phyloP scores from a whole-genome alignment of 2,329 filamentous ascomycete species.

The Kalaharituber pfeilii region DNA sequence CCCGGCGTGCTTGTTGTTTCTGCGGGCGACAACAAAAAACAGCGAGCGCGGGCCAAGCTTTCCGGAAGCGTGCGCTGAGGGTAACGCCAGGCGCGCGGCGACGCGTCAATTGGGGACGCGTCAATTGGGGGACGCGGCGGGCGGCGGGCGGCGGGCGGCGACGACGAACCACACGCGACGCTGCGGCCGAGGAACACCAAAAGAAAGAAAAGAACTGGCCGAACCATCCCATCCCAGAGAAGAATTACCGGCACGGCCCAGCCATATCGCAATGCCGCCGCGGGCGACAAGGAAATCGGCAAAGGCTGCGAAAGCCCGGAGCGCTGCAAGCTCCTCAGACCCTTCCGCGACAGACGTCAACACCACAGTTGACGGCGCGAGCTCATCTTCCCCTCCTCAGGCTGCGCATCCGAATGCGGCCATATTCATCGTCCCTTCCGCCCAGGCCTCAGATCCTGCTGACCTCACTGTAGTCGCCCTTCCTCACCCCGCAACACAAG shows the following conservation, averaged over 20 bases:
- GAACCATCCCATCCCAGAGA: too few species aligned
- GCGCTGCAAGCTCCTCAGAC: neutral
- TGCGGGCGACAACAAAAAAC: neutral
- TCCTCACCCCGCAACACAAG: slow-evolving; percentile 40
- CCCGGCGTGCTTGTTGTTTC: too few species aligned
- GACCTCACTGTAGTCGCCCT: slow-evolving; percentile 43
- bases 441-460: slow-evolving; percentile 25
- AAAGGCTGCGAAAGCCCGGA: neutral
- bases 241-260: too few species aligned
- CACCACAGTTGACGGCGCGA: neutral
- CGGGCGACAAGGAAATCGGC: neutral
- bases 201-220: too few species aligned
- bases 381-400: neutral
- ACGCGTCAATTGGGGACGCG: too few species aligned
- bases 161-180: too few species aligned
- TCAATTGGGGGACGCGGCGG: too few species aligned
- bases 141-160: too few species aligned
- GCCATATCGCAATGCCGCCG: neutral
- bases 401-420: slow-evolving; percentile 5
- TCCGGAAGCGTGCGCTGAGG: too few species aligned
- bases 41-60: neutral
- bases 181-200: too few species aligned
- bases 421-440: slow-evolving; percentile 45
- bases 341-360: neutral
- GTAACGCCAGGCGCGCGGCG: too few species aligned